Percentiles rank a stretch among this genome's conserved stretches.
Evolutionary conservation across 1,284 basidiomycete species (phyloP).

Genomic region (Cryptococcus floricola): DNA sequence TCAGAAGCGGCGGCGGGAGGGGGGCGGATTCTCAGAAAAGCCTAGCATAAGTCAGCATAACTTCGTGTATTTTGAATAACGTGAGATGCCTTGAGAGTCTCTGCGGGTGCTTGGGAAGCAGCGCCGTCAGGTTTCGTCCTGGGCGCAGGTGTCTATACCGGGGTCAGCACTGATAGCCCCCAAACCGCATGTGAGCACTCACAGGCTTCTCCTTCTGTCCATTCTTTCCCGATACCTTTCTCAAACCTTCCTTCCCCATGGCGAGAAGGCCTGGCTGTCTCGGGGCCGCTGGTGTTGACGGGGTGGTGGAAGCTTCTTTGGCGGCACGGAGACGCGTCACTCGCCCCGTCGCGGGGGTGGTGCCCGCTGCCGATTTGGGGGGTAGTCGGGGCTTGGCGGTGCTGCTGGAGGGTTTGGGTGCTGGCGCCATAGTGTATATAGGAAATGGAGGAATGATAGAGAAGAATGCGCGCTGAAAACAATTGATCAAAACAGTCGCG

Average conservation of each 20-base stretch:
- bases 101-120: conserved; percentile 9
- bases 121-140: neutral
- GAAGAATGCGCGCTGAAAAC: too few relatives aligned
- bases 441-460: too few relatives aligned
- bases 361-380: neutral
- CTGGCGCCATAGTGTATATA: conserved; percentile 1
- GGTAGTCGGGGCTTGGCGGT: conserved; percentile 4
- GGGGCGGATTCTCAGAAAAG: conserved; percentile 50
- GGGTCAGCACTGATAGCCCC: too few relatives aligned
- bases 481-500: conserved; percentile 2
- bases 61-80: neutral
- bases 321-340: conserved; percentile 31
- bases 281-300: conserved; percentile 1
- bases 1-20: conserved; percentile 23
- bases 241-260: conserved; percentile 36
- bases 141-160: neutral
- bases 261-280: conserved; percentile 26
- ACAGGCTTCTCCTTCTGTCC: conserved; percentile 34
- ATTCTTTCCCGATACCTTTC: conserved; percentile 42
- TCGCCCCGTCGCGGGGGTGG: conserved; percentile 3
- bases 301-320: conserved; percentile 17
- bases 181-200: neutral
- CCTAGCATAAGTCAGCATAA: conserved; percentile 26
- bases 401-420: neutral
- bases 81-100: conserved; percentile 27